Percentiles rank a stretch among this genome's conserved stretches.
These are phyloP conservation scores for Phytophthora vignae DNA, from an alignment of 352 stramenopile species.

Conservation along the genomic window DNA sequence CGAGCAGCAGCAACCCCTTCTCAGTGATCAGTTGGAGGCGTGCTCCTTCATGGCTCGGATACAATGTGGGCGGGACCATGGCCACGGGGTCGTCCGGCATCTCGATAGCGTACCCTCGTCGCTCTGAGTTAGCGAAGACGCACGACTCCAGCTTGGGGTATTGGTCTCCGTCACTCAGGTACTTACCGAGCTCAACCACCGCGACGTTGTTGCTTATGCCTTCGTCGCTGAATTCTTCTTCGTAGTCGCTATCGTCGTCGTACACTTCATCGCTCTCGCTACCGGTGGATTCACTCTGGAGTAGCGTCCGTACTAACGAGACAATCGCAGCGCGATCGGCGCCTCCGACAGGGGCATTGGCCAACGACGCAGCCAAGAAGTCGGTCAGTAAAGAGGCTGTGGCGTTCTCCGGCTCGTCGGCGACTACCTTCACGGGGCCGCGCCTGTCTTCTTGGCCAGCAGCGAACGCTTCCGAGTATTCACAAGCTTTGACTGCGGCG, in stretches of 20 bases:
- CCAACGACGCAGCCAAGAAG: constrained; percentile 28
- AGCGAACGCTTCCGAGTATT: constrained; percentile 26
- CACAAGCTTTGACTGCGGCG: constrained; percentile 26
- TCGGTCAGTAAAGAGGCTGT: neutral
- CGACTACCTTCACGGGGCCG: constrained; percentile 11
- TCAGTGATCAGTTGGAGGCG: constrained; percentile 39
- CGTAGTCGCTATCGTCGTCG: constrained; percentile 16
- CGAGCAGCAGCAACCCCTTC: constrained; percentile 19
- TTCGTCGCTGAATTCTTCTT: constrained; percentile 24
- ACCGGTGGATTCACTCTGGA: constrained; percentile 17
- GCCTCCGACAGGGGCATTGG: constrained; percentile 9
- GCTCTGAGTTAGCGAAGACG: constrained; percentile 32
- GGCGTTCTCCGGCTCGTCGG: neutral
- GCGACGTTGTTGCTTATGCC: constrained; percentile 18
- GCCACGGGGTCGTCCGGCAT: constrained; percentile 25
- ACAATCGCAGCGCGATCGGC: constrained; percentile 26
- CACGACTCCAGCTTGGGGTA: constrained; percentile 25
- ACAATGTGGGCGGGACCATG: constrained; percentile 26
- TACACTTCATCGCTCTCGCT: constrained; percentile 2
- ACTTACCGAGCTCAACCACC: constrained; percentile 21
- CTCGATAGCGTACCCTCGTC: constrained; percentile 43
- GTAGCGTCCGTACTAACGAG: constrained; percentile 40
- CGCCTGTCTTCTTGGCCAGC: neutral
- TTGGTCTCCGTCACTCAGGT: constrained; percentile 17
- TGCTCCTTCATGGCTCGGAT: constrained; percentile 44